Evolutionary conservation across 1,284 basidiomycete species (phyloP).

Genomic region (Fomitopsis betulina): DNA sequence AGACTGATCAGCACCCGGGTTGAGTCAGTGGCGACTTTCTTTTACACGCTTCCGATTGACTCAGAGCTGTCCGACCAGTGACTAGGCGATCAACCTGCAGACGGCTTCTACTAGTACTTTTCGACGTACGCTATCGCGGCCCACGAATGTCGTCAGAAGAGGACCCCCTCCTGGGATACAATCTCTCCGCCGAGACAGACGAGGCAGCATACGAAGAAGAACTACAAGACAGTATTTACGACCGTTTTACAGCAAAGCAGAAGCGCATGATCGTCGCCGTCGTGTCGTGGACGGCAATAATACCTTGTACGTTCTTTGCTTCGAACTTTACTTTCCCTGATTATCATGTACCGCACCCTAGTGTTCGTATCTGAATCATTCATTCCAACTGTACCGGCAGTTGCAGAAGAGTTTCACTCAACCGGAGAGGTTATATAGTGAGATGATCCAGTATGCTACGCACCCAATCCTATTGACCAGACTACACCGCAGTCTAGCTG

Average conservation of each 20-base stretch:
- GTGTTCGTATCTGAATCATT: conserved; percentile 68
- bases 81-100: too few species aligned
- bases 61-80: too few species aligned
- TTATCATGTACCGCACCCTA: conserved; percentile 20
- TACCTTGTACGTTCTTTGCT: conserved; percentile 38
- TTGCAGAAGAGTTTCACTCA: conserved; percentile 55
- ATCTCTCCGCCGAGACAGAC: conserved; percentile 5
- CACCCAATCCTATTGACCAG: not conserved
- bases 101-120: too few species aligned
- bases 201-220: conserved; percentile 10
- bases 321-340: too few species aligned
- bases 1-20: too few species aligned
- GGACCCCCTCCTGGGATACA: conserved; percentile 12
- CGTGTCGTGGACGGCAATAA: conserved; percentile 46
- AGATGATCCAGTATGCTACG: conserved; percentile 11
- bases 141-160: conserved; percentile 12
- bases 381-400: conserved; percentile 64
- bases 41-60: not conserved
- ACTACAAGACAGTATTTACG: conserved; percentile 16
- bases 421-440: conserved; percentile 54
- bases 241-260: conserved; percentile 21
- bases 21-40: too few species aligned
- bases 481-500: conserved; percentile 31
- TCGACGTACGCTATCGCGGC: not conserved
- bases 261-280: conserved; percentile 48